These are phyloP conservation scores for Hydrangea macrophylla DNA, from an alignment of 148 eudicot genomes.

Conservation along the genomic window DNA sequence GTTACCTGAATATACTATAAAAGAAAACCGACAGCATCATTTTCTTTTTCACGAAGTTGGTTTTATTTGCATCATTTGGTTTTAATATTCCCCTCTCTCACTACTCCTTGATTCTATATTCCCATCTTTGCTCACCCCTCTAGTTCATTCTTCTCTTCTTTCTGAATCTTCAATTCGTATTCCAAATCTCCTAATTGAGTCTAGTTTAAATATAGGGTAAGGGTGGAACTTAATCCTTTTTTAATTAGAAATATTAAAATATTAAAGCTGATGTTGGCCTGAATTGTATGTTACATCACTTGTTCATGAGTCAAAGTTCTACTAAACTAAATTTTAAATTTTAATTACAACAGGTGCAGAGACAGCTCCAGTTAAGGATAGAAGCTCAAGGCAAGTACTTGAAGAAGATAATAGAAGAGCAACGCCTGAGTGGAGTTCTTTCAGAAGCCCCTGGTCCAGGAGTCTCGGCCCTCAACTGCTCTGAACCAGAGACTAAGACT, in stretches of 20 bases:
- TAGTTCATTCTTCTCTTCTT: too few species aligned
- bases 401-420: conserved; percentile 62
- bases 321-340: not conserved
- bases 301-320: conserved; percentile 2
- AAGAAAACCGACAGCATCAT: too few species aligned
- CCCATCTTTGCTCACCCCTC: too few species aligned
- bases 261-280: too few species aligned
- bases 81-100: too few species aligned
- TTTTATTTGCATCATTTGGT: too few species aligned
- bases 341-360: conserved; percentile 48
- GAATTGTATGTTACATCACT: not conserved
- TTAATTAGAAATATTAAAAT: too few species aligned
- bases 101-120: too few species aligned
- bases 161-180: too few species aligned
- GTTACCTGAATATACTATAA: too few species aligned
- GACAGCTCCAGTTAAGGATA: conserved; percentile 62
- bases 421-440: conserved; percentile 45
- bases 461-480: conserved; percentile 18
- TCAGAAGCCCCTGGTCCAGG: conserved; percentile 40
- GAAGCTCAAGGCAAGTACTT: conserved; percentile 69
- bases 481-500: conserved; percentile 32
- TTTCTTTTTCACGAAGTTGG: too few species aligned
- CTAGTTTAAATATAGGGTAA: not conserved
- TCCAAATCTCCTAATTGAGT: too few species aligned
- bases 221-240: not conserved